These are phyloP conservation scores for Curvularia sp. DNA, from an alignment of 2,329 filamentous ascomycete genomes.

Conservation along the genomic window DNA sequence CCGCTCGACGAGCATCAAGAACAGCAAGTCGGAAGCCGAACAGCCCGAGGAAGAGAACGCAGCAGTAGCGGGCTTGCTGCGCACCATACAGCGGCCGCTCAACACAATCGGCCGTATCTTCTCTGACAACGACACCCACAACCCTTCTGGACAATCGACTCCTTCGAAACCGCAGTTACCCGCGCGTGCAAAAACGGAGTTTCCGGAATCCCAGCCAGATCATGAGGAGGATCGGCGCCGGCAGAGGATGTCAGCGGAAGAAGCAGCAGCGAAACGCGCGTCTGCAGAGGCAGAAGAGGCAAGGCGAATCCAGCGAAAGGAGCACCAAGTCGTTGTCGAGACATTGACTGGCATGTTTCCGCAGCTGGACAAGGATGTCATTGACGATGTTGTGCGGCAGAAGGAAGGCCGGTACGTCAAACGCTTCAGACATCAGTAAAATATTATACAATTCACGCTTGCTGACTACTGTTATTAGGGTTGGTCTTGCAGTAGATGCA, in stretches of 20 bases:
- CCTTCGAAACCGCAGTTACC: slow-evolving; percentile 59
- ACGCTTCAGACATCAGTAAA: background rate
- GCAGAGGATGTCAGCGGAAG: slow-evolving; percentile 71
- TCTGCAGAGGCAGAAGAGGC: slow-evolving; percentile 90
- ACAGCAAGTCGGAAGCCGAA: slow-evolving; percentile 32
- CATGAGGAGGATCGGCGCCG: slow-evolving; percentile 39
- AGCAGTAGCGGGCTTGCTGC: slow-evolving; percentile 82
- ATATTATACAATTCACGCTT: background rate
- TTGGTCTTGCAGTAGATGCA: slow-evolving; percentile 25
- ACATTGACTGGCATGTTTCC: slow-evolving; percentile 97
- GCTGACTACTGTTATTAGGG: slow-evolving; percentile 9
- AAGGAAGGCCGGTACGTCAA: slow-evolving; percentile 86
- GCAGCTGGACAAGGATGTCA: slow-evolving; percentile 89
- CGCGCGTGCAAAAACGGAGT: slow-evolving; percentile 52
- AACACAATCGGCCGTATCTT: slow-evolving; percentile 95
- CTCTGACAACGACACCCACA: slow-evolving; percentile 66
- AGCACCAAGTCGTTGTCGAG: slow-evolving; percentile 91
- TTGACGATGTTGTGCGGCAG: slow-evolving; percentile 94
- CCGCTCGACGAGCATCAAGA: slow-evolving; percentile 62
- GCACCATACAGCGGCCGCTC: slow-evolving; percentile 89
- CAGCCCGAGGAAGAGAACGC: slow-evolving; percentile 72
- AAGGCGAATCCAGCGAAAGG: slow-evolving; percentile 77
- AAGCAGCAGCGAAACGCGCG: slow-evolving; percentile 87
- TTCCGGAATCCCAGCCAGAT: slow-evolving; percentile 22
- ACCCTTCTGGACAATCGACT: slow-evolving; percentile 47